These are phyloP conservation scores for Cyberlindnera japonica DNA, from an alignment of 805 yeast species.

Conservation along the genomic window DNA sequence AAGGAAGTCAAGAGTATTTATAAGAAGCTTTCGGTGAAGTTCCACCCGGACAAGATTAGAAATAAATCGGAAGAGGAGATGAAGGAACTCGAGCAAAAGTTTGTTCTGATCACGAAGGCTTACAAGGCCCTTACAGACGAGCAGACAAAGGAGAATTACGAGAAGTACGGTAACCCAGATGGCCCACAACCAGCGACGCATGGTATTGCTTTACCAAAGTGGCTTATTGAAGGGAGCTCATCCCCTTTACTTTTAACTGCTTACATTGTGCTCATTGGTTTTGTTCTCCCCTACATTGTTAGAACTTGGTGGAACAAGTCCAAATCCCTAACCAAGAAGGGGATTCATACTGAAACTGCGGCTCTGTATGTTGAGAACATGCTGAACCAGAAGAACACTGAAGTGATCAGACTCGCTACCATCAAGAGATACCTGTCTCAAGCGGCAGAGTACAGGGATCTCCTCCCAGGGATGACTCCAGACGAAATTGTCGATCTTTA, in stretches of 20 bases:
- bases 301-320: constrained; percentile 89
- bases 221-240: constrained; percentile 78
- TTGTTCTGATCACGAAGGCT: constrained; percentile 83
- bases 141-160: constrained; percentile 70
- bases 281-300: constrained; percentile 75
- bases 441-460: constrained; percentile 59
- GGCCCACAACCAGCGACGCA: constrained; percentile 89
- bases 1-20: constrained; percentile 72
- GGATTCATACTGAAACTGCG: constrained; percentile 83
- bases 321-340: constrained; percentile 74
- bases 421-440: constrained; percentile 56
- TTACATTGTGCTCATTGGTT: constrained; percentile 72
- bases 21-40: constrained; percentile 80
- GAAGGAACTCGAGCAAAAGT: constrained; percentile 63
- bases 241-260: constrained; percentile 60
- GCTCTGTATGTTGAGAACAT: constrained; percentile 65
- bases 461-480: constrained; percentile 35
- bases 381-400: constrained; percentile 72
- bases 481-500: constrained; percentile 51
- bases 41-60: constrained; percentile 90
- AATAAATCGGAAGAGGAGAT: constrained; percentile 53
- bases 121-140: constrained; percentile 95
- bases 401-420: constrained; percentile 50
- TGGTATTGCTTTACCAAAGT: constrained; percentile 94
- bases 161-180: constrained; percentile 94